Conservation (phyloP, 129 eudicot genomes). For the Flaveria ramosissima region DNA sequence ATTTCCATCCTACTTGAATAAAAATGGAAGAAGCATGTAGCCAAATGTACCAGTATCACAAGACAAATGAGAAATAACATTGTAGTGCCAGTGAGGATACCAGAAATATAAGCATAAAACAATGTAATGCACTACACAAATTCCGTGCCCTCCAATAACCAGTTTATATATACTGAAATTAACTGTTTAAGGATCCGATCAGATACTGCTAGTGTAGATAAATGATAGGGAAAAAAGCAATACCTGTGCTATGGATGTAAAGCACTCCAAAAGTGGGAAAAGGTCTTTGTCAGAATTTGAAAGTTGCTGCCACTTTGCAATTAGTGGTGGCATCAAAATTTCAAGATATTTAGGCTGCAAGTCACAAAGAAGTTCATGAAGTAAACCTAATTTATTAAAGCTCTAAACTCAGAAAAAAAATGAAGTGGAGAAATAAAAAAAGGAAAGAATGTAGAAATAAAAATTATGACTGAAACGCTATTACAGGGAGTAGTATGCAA, state of each 20-base stretch:
- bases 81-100: background rate
- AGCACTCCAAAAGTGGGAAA: slow-evolving; percentile 95
- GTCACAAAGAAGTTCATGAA: slow-evolving; percentile 16
- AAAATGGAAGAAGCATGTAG: background rate
- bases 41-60: background rate
- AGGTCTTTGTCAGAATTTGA: slow-evolving; percentile 85
- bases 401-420: background rate
- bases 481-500: background rate
- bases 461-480: background rate
- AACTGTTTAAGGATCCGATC: background rate
- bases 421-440: background rate
- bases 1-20: background rate
- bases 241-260: slow-evolving; percentile 98
- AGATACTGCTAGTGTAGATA: background rate
- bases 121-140: background rate
- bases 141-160: background rate
- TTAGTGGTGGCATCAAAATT: slow-evolving; percentile 93
- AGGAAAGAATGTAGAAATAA: background rate
- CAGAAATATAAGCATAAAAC: background rate
- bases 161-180: background rate
- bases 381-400: background rate
- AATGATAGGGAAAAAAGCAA: background rate
- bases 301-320: slow-evolving; percentile 96
- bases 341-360: slow-evolving; percentile 86
- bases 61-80: background rate